Base-by-base conservation (phyloP, 306 rosid genomes). In the Glycine latifolia region DNA sequence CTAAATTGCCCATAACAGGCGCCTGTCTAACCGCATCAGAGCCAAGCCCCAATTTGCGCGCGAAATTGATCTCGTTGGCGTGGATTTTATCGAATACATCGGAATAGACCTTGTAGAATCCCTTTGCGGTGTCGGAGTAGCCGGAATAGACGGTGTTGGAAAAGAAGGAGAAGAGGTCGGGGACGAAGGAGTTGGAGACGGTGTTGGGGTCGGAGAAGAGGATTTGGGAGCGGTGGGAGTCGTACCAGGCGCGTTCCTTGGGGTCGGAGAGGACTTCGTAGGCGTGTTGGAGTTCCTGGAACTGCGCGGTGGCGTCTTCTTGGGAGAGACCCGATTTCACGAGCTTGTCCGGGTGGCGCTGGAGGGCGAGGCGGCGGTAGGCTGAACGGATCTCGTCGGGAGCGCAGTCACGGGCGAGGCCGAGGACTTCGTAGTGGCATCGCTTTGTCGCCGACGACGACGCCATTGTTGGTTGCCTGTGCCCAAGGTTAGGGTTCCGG, bases 241-340 rank as follows among this genome's bases (percentile, higher is more conserved):
- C 99, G 87, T 96, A 96, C 97, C 97, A 96, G 26, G 98, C 84
- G 0, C 99, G 99, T 68, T 96, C 99, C 47, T 92, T 96, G 0
- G 98, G 94, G 71, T 96, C 97, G 66, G 97, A 93, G 75, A 96
- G 99, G 44, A 96, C 94, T 89, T 93, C 99, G 78, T 93, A 96
- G 37, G 99, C 98, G 8, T 92, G 98, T 50, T 85, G 90, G 0
- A 96, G 97, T 90, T 96, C 99, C 66, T 96, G 98, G 80, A 96
- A 96, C 60, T 89, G 97, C 3, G 94, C 92, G 8, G 98, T 96
- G 79, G 97, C 98, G 39, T 93, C 97, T 14, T 91, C 49, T 14
- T 82, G 89, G 54, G 99, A 87, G 65, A 96, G 54, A 62, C 99
- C 98, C 20, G 98, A 92, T 69, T 85, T 76, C 71, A 93, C 88